phyloP scores from a whole-genome alignment of 352 stramenopile species.

The Nothophytophthora sp. region DNA sequence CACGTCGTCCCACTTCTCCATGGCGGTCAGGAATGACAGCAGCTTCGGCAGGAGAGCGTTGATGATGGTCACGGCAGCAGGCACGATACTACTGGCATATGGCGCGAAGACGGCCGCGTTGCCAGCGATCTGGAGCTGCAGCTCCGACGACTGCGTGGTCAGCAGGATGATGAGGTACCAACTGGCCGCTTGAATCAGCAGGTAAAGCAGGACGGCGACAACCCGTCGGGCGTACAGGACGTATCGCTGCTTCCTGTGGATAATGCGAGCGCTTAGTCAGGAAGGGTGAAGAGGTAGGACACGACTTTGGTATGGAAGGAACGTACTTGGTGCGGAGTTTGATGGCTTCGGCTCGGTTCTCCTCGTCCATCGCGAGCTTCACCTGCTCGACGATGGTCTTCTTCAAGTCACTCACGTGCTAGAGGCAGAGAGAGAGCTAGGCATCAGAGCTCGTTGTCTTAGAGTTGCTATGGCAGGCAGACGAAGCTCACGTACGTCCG shows the following conservation, averaged over 20 bases:
- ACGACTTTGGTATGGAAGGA: neutral
- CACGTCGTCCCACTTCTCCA: conserved; percentile 81
- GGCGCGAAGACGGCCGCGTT: conserved; percentile 45
- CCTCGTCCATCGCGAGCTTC: conserved; percentile 54
- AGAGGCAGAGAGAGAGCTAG: neutral
- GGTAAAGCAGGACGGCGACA: conserved; percentile 57
- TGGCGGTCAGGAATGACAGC: conserved; percentile 59
- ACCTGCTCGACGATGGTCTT: conserved; percentile 65
- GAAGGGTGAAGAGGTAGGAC: neutral
- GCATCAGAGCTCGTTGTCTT: neutral
- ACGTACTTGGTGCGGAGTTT: conserved; percentile 49
- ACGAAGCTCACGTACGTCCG: conserved; percentile 42
- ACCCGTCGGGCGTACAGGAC: conserved; percentile 52
- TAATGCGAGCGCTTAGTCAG: neutral
- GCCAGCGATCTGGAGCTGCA: conserved; percentile 45
- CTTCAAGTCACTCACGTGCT: conserved; percentile 63
- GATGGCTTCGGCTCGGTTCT: conserved; percentile 51
- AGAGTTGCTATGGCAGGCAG: no score
- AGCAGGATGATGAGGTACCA: conserved; percentile 79
- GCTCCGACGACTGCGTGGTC: conserved; percentile 64
- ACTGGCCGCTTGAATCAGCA: conserved; percentile 59
- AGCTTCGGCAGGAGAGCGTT: conserved; percentile 69
- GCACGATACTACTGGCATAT: conserved; percentile 68
- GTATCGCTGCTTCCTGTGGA: conserved; percentile 49
- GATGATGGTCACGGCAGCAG: conserved; percentile 71